A percentile compares a stretch with the other conserved stretches of the same genome.
phyloP scores from a whole-genome alignment of 2,329 filamentous ascomycete genomes.

The Fusarium nelsonii region DNA sequence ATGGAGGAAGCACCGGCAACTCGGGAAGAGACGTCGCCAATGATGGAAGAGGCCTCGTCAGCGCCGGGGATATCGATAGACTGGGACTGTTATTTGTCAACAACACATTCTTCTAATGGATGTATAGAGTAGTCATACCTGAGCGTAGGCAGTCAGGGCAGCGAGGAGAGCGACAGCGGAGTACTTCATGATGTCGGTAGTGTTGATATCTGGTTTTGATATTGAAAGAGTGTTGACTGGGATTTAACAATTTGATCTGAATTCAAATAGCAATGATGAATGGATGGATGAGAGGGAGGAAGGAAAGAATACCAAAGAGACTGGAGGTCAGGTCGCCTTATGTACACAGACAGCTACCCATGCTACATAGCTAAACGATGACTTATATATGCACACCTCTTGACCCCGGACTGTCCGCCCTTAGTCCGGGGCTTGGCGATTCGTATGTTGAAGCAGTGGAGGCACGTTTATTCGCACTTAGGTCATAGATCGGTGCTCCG shows the following conservation, averaged over 20 bases:
- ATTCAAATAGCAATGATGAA: conserved; percentile 24
- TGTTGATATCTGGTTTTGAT: conserved; percentile 17
- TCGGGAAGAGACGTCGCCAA: conserved; percentile 28
- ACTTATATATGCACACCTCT: conserved; percentile 33
- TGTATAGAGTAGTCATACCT: conserved; percentile 20
- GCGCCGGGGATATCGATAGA: conserved; percentile 17
- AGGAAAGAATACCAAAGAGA: not conserved
- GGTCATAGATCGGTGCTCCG: conserved; percentile 34
- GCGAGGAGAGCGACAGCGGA: conserved; percentile 50
- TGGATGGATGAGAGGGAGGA: conserved; percentile 7
- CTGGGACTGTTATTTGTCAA: conserved; percentile 35
- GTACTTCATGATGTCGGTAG: conserved; percentile 54
- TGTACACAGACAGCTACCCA: conserved; percentile 26
- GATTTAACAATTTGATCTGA: conserved; percentile 13
- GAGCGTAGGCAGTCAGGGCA: conserved; percentile 48
- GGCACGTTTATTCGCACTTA: conserved; percentile 12
- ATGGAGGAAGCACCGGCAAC: conserved; percentile 21
- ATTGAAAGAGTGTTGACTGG: conserved; percentile 19
- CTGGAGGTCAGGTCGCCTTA: conserved; percentile 40
- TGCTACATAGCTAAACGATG: conserved; percentile 27
- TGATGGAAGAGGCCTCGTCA: conserved; percentile 27
- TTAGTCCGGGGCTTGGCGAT: conserved; percentile 31
- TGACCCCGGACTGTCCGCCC: conserved; percentile 34
- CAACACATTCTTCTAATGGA: not conserved
- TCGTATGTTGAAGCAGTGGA: conserved; percentile 30